A percentile compares a stretch with the other conserved stretches of the same genome.
phyloP scores from a whole-genome alignment of 1,284 basidiomycete species.

The Fomitopsis palustris region DNA sequence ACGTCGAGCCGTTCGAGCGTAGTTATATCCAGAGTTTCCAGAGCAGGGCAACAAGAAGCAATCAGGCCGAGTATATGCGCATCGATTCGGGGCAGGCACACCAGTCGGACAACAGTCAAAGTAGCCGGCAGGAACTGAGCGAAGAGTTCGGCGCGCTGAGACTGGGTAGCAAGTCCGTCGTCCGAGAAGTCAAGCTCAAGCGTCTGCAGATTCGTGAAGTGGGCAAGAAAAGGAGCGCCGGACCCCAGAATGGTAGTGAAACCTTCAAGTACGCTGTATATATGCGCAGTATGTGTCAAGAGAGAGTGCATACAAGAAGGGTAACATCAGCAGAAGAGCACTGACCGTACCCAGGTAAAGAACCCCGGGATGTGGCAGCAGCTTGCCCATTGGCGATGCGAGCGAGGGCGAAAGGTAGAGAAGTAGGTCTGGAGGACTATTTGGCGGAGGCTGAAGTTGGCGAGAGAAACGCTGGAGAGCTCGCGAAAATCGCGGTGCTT shows the following conservation, averaged over 20 bases:
- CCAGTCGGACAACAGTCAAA: constrained; percentile 42
- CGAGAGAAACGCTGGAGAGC: constrained; percentile 37
- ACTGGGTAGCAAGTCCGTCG: constrained; percentile 25
- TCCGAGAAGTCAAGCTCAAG: constrained; percentile 24
- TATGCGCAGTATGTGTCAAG: constrained; percentile 23
- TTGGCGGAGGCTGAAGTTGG: constrained; percentile 39
- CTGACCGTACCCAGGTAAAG: constrained; percentile 27
- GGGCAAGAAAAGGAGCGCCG: constrained; percentile 12
- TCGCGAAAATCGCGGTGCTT: constrained; percentile 24
- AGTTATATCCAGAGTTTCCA: constrained; percentile 48
- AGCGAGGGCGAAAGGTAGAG: constrained; percentile 25
- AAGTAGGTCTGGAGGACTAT: constrained; percentile 41
- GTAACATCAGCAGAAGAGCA: neutral
- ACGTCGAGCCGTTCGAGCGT: constrained; percentile 52
- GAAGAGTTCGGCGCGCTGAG: constrained; percentile 20
- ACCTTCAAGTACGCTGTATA: constrained; percentile 16
- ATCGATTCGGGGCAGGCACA: constrained; percentile 52
- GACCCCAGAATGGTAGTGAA: constrained; percentile 15
- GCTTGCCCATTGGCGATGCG: constrained; percentile 25
- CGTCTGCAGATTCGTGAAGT: constrained; percentile 16
- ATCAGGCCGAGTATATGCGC: constrained; percentile 42
- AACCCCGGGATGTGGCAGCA: constrained; percentile 19
- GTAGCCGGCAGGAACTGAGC: constrained; percentile 21
- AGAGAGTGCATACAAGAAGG: neutral
- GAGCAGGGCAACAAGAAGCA: constrained; percentile 39